Base-by-base conservation (phyloP, 208 protist species). In the Borovskyia barvae region DNA sequence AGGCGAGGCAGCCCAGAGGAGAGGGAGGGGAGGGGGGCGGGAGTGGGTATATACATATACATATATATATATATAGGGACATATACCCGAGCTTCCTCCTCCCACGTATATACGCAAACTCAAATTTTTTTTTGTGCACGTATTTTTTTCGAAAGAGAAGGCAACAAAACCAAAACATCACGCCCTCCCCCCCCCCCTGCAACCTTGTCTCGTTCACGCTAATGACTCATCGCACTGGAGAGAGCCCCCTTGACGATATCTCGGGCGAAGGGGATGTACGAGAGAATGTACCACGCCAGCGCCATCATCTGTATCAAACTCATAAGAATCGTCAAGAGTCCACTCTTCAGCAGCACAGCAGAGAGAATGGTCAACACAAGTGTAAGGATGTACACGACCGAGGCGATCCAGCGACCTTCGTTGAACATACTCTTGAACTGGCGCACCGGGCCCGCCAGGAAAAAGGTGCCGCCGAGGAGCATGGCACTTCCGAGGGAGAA, bases 211-310 rank as follows among this genome's bases (percentile, higher is more conserved):
- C 26, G 20, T 53, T 5, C 30, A 2, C n/a, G 0, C 39, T 58
- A 58, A 3, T 3, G 14, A 43, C n/a, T 42, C 28, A 75, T 45
- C 6, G 28, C 14, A 12, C 25, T 47, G 3, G 35, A 69, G 43
- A 84, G 20, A 11, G 71, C 75, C 9, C 47, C 39, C 49, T 77
- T 86, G 36, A 91, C 63, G 0, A 61, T 66, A 47, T 83, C 68
- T 15, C 86, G 75, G 11, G 83, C 87, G 54, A 83, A 90, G 0
- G 91, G 87, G 15, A 95, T 83, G 71, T 97, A 97, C 4, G 85
- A 92, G 14, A 97, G 46, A 11, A 88, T 67, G 60, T 97, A 97
- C 88, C 88, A 97, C 70, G 57, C 50, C 63, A 94, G 79, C 17
- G 91, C 81, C 3, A 12, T 12, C 17, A 79, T 74, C 66, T 95